Conservation (phyloP, 192 early-diverging fungal genomes). For the Coemansia sp. region DNA sequence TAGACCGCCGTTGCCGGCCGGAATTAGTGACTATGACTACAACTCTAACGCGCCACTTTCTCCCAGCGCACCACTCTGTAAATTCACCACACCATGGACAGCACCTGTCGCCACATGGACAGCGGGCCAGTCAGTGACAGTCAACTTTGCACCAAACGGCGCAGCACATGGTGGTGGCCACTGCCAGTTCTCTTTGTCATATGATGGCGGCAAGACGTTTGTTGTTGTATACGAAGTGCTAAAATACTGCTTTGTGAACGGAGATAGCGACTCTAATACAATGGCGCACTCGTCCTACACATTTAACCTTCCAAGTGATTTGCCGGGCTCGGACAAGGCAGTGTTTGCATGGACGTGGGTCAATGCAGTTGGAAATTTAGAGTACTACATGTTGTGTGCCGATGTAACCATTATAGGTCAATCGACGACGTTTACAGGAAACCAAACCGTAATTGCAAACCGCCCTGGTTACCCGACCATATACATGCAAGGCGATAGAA, state of each 20-base stretch:
- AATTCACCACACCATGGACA: not conserved
- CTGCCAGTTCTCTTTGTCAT: constrained; percentile 60
- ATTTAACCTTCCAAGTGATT: constrained; percentile 39
- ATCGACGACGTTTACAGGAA: constrained; percentile 21
- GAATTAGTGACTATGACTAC: too few relatives aligned
- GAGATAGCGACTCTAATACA: not conserved
- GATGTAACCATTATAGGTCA: constrained; percentile 49
- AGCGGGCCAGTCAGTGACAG: constrained; percentile 44
- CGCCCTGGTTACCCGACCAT: constrained; percentile 13
- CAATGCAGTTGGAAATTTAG: constrained; percentile 57
- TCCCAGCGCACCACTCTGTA: constrained; percentile 3
- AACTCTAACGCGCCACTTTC: not conserved
- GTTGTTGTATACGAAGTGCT: constrained; percentile 53
- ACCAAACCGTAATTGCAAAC: constrained; percentile 35
- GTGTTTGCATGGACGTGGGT: constrained; percentile 61
- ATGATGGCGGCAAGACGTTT: constrained; percentile 54
- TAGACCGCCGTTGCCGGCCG: not conserved
- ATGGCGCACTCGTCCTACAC: constrained; percentile 13
- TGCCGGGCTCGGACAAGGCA: constrained; percentile 44
- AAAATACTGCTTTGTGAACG: constrained; percentile 29
- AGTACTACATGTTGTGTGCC: constrained; percentile 60
- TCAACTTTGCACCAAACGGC: constrained; percentile 24
- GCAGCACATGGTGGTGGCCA: constrained; percentile 55
- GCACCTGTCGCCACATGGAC: constrained; percentile 23
- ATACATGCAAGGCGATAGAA: constrained; percentile 9